A percentile compares a stretch with the other conserved stretches of the same genome.
Conservation (phyloP, 2,329 filamentous ascomycete species). For the Pezicula carpinea region DNA sequence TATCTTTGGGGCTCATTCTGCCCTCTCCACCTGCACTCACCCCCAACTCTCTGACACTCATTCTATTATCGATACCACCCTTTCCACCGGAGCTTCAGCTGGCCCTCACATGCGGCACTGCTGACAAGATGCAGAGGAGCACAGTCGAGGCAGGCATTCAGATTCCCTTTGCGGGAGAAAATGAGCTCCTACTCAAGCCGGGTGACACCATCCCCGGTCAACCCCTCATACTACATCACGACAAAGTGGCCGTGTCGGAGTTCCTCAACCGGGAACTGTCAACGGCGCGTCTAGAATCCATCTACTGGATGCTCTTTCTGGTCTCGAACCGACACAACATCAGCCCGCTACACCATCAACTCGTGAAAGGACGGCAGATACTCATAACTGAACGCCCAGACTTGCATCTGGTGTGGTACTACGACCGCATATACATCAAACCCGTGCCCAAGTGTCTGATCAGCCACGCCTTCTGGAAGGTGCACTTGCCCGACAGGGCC, state of each 20-base stretch:
- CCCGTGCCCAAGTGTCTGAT: slow-evolving; percentile 23
- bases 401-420: slow-evolving; percentile 27
- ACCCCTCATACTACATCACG: background rate
- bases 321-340: background rate
- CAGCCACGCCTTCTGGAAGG: slow-evolving; percentile 19
- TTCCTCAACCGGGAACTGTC: background rate
- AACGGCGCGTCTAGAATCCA: background rate
- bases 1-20: background rate
- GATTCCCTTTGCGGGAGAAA: background rate
- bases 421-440: slow-evolving; percentile 24
- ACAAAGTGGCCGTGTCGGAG: background rate
- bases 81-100: background rate
- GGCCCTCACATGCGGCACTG: background rate
- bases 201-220: background rate
- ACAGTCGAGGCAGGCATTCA: background rate
- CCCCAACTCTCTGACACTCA: background rate
- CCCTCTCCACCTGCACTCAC: background rate
- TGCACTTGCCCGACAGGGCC: background rate
- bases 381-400: slow-evolving; percentile 27
- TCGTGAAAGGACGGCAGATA: slow-evolving; percentile 23
- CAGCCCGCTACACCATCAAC: slow-evolving; percentile 24
- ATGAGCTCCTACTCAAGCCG: background rate
- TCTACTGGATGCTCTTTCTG: background rate
- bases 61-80: background rate
- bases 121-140: background rate